Evolutionary conservation across 2,329 filamentous ascomycete genomes (phyloP).

Genomic region (Trichoderma arundinaceum): DNA sequence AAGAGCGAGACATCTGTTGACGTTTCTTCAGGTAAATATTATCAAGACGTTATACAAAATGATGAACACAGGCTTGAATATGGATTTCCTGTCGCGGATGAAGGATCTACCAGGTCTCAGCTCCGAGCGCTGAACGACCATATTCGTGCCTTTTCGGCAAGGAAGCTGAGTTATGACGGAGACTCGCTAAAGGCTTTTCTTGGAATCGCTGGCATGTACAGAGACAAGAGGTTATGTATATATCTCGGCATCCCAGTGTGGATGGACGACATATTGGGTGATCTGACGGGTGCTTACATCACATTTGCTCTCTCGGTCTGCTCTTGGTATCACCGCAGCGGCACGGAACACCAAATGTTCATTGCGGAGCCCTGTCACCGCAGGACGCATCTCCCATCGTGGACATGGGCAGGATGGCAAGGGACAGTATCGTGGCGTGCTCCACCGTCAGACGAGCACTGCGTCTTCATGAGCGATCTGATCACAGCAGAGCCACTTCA

Average conservation of each 20-base stretch:
- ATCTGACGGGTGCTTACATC: constrained; percentile 23
- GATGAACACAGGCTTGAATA: constrained; percentile 27
- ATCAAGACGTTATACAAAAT: background rate
- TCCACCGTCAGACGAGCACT: constrained; percentile 29
- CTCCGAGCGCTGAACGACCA: constrained; percentile 19
- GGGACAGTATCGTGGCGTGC: constrained; percentile 30
- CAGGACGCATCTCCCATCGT: constrained; percentile 25
- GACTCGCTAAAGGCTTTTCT: constrained; percentile 29
- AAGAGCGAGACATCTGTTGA: constrained; percentile 15
- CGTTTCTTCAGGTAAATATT: background rate
- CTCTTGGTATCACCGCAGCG: constrained; percentile 31
- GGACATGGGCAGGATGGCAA: constrained; percentile 31
- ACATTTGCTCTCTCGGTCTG: constrained; percentile 26
- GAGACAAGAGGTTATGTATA: constrained; percentile 21
- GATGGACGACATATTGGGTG: constrained; percentile 18
- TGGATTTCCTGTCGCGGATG: constrained; percentile 7
- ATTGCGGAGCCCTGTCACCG: constrained; percentile 24
- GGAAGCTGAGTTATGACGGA: constrained; percentile 6
- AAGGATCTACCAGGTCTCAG: constrained; percentile 4
- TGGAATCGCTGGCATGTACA: constrained; percentile 29
- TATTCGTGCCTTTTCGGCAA: constrained; percentile 28
- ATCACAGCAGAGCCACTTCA: constrained; percentile 7
- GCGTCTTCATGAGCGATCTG: constrained; percentile 22
- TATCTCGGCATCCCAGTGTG: constrained; percentile 30
- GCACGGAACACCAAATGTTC: constrained; percentile 12